Percentiles rank a stretch among this genome's conserved stretches.
These are phyloP conservation scores for Lecanicillium sp. DNA, from an alignment of 2,329 filamentous ascomycete genomes.

Conservation along the genomic window DNA sequence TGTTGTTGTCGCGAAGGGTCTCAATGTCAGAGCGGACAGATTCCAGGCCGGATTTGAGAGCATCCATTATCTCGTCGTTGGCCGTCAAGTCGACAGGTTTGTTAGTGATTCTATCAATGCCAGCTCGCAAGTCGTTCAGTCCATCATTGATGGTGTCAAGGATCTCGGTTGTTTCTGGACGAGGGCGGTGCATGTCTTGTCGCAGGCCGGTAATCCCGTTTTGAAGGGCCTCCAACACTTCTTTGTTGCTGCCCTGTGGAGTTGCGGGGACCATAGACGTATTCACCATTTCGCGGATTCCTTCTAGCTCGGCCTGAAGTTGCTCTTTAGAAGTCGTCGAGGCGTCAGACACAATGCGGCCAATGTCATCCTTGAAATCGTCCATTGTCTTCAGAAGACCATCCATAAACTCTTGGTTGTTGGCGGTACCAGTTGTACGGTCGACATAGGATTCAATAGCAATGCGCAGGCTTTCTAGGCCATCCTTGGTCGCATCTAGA, in stretches of 20 bases:
- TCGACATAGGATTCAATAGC: slow-evolving; percentile 81
- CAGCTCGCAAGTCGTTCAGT: slow-evolving; percentile 65
- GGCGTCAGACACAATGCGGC: slow-evolving; percentile 45
- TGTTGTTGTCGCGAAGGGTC: slow-evolving; percentile 51
- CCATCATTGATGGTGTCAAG: slow-evolving; percentile 87
- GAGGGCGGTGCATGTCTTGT: slow-evolving; percentile 61
- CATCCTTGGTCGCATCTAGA: slow-evolving; percentile 79
- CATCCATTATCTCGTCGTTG: slow-evolving; percentile 84
- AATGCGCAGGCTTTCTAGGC: slow-evolving; percentile 68
- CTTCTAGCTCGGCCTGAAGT: slow-evolving; percentile 75
- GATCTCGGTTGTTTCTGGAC: slow-evolving; percentile 74
- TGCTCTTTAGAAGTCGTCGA: slow-evolving; percentile 53
- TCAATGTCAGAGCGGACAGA: slow-evolving; percentile 69
- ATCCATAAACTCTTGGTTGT: slow-evolving; percentile 73
- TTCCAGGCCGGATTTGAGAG: slow-evolving; percentile 74
- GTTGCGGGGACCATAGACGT: slow-evolving; percentile 56
- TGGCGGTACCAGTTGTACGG: slow-evolving; percentile 54
- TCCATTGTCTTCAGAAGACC: slow-evolving; percentile 59
- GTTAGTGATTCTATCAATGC: slow-evolving; percentile 70
- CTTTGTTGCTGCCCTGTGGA: slow-evolving; percentile 44
- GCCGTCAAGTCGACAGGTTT: slow-evolving; percentile 77
- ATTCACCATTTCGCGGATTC: slow-evolving; percentile 71
- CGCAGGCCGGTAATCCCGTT: slow-evolving; percentile 69
- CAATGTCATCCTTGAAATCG: slow-evolving; percentile 59
- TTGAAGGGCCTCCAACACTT: slow-evolving; percentile 63